Conservation (phyloP, 768 basidiomycete species). For the Lactarius sp. region DNA sequence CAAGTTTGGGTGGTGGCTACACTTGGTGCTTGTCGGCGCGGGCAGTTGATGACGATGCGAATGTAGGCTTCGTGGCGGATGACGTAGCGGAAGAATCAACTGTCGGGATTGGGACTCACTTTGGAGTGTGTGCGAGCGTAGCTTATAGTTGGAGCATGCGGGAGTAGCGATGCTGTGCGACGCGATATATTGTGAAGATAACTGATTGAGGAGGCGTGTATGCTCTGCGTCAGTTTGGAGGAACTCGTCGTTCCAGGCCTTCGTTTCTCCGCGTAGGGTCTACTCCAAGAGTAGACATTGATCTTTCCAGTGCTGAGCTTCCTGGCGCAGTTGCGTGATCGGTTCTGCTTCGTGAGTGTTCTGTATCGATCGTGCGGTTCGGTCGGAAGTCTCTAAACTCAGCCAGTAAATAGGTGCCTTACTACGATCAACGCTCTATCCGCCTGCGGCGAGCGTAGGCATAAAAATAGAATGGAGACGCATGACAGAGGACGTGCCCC, state of each 20-base stretch:
- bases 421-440: no score
- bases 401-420: no score
- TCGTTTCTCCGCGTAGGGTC: conserved; percentile 37
- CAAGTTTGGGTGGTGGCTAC: not conserved
- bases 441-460: no score
- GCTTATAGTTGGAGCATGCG: conserved; percentile 13
- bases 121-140: conserved; percentile 27
- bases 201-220: conserved; percentile 47
- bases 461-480: no score
- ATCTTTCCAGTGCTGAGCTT: no score
- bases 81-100: conserved; percentile 25
- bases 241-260: conserved; percentile 79
- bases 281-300: no score
- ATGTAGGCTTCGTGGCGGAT: conserved; percentile 27
- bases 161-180: not conserved
- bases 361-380: no score
- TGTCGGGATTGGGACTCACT: conserved; percentile 18
- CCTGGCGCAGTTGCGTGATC: no score
- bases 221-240: conserved; percentile 68
- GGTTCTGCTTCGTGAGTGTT: no score
- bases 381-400: no score
- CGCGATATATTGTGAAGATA: conserved; percentile 32
- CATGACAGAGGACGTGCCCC: no score
- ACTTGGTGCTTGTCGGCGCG: conserved; percentile 12
- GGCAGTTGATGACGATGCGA: conserved; percentile 19